Percentiles rank a stretch among this genome's conserved stretches.
These are phyloP conservation scores for Dictyostelium capitatum DNA, from an alignment of 78 protist genomes.

Conservation along the genomic window DNA sequence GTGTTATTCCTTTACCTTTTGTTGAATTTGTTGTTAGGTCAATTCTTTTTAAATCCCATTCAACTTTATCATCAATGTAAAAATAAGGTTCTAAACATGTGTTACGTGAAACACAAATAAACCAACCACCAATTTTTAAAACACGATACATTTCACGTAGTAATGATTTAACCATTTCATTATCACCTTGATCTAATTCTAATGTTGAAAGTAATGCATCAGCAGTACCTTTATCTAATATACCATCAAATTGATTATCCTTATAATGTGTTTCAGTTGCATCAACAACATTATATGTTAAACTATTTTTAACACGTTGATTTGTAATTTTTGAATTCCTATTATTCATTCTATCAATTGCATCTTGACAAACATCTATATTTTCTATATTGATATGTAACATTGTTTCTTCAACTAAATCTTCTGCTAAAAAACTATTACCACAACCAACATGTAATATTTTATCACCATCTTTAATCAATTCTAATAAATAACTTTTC, in stretches of 20 bases:
- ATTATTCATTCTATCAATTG: conserved; percentile 51
- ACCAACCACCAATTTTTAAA: conserved; percentile 19
- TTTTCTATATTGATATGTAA: not conserved
- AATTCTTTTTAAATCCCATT: conserved; percentile 30
- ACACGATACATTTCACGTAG: conserved; percentile 51
- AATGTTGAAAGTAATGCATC: conserved; percentile 61
- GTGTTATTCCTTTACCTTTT: conserved; percentile 64
- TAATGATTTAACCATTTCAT: conserved; percentile 60
- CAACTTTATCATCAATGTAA: conserved; percentile 32
- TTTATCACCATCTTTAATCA: conserved; percentile 24
- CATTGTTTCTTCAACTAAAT: conserved; percentile 28
- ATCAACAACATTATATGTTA: conserved; percentile 27
- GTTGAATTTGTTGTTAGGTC: conserved; percentile 22
- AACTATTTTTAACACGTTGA: conserved; percentile 24
- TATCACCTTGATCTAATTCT: conserved; percentile 53
- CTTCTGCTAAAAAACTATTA: conserved; percentile 67
- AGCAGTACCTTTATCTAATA: conserved; percentile 60
- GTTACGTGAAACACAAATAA: conserved; percentile 34
- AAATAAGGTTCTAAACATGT: conserved; percentile 55
- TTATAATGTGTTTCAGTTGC: conserved; percentile 19
- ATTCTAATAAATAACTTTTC: not conserved
- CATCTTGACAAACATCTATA: conserved; percentile 64
- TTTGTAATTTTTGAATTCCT: not conserved
- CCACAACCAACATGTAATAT: conserved; percentile 71
- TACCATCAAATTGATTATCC: conserved; percentile 15